Evolutionary conservation across 2,329 filamentous ascomycete species (phyloP), one percentile per base, ranked within the genome.

Genomic region (Macrophomina pseudophaseolina): DNA sequence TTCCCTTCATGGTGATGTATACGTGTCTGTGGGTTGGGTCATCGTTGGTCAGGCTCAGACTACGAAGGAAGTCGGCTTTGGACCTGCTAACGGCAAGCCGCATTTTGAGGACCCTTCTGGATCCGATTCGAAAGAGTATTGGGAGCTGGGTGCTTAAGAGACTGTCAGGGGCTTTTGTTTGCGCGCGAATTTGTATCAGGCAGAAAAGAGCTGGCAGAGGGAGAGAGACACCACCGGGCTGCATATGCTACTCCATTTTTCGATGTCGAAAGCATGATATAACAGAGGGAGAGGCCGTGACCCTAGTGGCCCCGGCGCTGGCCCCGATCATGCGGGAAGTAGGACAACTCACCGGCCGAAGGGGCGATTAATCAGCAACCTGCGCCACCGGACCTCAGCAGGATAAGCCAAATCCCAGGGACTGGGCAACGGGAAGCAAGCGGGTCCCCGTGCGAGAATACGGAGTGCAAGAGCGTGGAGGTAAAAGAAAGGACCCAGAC

Each of bases 1-100:
- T 23, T 71, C 83, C 81, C 72, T 82, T 80, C 73, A 84, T 80
- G 42, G 38, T 71, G 79, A 68, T 16, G 73, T 78, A 68, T 83
- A 81, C 11, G 80, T 70, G 11, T 71, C 67, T 32, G 71, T 75
- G 66, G 77, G 71, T 12, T 69, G 69, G 72, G 66, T 78, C 73
- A 30, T 75, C 69, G 53, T 81, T 79, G 35, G 75, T 76, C 53
- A 83, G 71, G 0, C 78, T 78, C 9, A 84, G 75, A 40, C 79
- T 72, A 60, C 76, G 71, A 66, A 82, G 80, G 56, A 84, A 77
- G 35, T 76, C 76, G 23, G 74, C 72, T 73, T 82, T 64, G 42
- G 58, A 62, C 46, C 44, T 62, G 44, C 58, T 62, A 30, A 62
- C 58, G 2, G 58, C 58, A 14, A 62, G 44, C 30, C 42, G 28